Base-by-base conservation (phyloP, 805 yeast genomes). In the Priceomyces castillae region DNA sequence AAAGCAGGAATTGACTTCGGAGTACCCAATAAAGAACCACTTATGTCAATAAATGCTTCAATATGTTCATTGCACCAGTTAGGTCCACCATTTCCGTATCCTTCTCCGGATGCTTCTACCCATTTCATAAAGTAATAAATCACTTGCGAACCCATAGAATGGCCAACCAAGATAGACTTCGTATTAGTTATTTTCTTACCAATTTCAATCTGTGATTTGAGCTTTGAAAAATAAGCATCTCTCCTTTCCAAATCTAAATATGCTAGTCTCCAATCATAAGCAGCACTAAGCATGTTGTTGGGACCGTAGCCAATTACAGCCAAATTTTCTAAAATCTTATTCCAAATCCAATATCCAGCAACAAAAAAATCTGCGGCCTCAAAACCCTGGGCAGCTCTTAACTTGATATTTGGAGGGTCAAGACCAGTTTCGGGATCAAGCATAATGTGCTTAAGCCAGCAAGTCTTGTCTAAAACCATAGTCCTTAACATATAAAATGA, bases 311-410 rank as follows among this genome's bases (percentile, higher is more conserved):
- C 97, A 47, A 94, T 79, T 0, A 88, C 97, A 2, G 97, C 95
- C 51, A 94, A 69, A 57, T 94, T 94, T 63, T 92, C 96, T n/a
- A 94, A 72, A 41, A 94, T 80, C 61, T 94, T 94, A 61, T 88
- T 89, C 99, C 99, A 94, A 56, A 94, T 88, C 99, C 99, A 94
- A 63, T 94, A 94, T 0, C 99, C 99, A 3, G 97, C 87, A 64
- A 94, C 82, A 57, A 94, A 94, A 64, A 89, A 94, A 65, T 94
- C 99, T 0, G 97, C 94, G 1, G 97, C 94, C 55, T 90, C 97
- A 61, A 94, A 87, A 0, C 99, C 99, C 61, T 87, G 96, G 0
- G 97, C 92, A 0, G 98, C 95, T 44, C 99, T 72, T 19, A 94
- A 59, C 53, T 75, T 84, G 53, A 87, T 77, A 41, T 86, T 78